phyloP scores from a whole-genome alignment of 2,329 filamentous ascomycete species.

The Chalaropsis ovoidea region DNA sequence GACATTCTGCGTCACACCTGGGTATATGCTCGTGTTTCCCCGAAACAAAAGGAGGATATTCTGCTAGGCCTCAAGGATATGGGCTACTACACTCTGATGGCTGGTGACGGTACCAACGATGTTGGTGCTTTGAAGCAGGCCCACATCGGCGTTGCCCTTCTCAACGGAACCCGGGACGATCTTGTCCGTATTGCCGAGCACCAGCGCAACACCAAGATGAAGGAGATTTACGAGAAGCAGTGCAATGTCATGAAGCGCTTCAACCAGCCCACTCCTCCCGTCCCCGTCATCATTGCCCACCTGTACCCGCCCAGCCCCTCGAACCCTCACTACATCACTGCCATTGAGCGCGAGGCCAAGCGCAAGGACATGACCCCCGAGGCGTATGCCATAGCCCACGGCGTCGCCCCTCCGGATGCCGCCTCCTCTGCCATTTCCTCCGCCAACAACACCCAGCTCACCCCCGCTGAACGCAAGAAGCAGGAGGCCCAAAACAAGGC shows the following conservation, averaged over 20 bases:
- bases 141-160: constrained; percentile 87
- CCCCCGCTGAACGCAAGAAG: constrained; percentile 48
- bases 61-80: constrained; percentile 91
- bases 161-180: constrained; percentile 90
- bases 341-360: constrained; percentile 73
- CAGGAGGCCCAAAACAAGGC: constrained; percentile 62
- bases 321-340: constrained; percentile 92
- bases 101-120: constrained; percentile 95
- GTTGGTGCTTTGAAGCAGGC: constrained; percentile 96
- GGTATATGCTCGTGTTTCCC: constrained; percentile 97
- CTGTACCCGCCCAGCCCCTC: constrained; percentile 80
- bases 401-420: constrained; percentile 48
- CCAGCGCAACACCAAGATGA: constrained; percentile 90
- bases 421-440: constrained; percentile 58
- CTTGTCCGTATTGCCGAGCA: constrained; percentile 87
- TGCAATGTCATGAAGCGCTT: constrained; percentile 83
- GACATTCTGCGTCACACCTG: constrained; percentile 79
- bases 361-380: constrained; percentile 60
- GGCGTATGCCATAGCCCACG: constrained; percentile 46
- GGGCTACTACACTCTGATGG: constrained; percentile 98
- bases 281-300: constrained; percentile 86
- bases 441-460: constrained; percentile 33
- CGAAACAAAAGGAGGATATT: constrained; percentile 98
- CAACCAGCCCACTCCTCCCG: constrained; percentile 85
- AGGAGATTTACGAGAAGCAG: constrained; percentile 97